Evolutionary conservation across 345 rosid genomes (phyloP).

Genomic region (Dipteronia sinensis): DNA sequence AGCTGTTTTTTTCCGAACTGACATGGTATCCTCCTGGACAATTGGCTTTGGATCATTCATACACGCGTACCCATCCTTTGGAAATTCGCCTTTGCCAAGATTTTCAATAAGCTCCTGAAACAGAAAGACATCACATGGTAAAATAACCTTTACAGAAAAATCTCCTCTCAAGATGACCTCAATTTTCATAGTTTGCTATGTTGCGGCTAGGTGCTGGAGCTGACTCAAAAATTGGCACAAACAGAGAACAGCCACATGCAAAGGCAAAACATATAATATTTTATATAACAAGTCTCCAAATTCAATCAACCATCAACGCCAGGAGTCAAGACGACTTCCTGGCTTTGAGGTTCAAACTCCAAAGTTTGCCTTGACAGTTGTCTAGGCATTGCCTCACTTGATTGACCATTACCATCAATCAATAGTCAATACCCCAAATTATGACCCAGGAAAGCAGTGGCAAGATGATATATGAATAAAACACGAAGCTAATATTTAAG

Average conservation of each 20-base stretch:
- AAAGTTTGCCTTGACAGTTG: background rate
- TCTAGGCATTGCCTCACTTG: background rate
- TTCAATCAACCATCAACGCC: background rate
- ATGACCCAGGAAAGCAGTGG: background rate
- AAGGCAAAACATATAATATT: background rate
- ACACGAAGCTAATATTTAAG: background rate
- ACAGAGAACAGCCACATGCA: background rate
- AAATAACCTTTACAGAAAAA: background rate
- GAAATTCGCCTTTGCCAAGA: conserved; percentile 61
- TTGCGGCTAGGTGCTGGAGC: background rate
- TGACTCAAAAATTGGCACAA: background rate
- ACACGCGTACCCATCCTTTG: conserved; percentile 67
- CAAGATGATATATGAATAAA: background rate
- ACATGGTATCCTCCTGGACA: conserved; percentile 35
- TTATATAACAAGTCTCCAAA: background rate
- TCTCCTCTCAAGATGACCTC: background rate
- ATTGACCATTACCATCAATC: background rate
- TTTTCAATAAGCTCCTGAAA: conserved; percentile 78
- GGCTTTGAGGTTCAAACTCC: background rate
- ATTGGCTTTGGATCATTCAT: conserved; percentile 45
- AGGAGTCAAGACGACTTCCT: background rate
- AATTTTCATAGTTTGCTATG: too few species aligned
- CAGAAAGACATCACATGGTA: conserved; percentile 14
- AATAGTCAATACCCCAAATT: background rate
- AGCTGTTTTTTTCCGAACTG: conserved; percentile 42